A percentile compares a stretch with the other conserved stretches of the same genome.
Conservation (phyloP, 176 grass and related monocot species). For the Oropetium thomaeum region DNA sequence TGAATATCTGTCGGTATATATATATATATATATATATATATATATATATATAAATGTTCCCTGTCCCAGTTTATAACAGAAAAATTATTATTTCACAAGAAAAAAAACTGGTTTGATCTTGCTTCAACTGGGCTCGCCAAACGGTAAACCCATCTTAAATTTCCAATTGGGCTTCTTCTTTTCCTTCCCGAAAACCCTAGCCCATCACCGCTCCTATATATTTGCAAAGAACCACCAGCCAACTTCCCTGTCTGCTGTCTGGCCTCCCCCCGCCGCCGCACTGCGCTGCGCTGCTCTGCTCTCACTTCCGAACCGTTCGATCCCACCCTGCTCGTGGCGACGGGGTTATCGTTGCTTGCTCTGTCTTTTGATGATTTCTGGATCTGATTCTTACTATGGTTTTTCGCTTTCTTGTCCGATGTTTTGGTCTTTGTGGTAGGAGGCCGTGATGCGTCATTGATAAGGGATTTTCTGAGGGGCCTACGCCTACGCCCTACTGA, state of each 20-base stretch:
- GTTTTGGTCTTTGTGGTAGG: not conserved
- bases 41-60: no score
- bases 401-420: not conserved
- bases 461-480: constrained; percentile 62
- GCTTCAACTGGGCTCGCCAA: not conserved
- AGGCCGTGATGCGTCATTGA: constrained; percentile 45
- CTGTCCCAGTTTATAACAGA: no score
- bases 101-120: not conserved
- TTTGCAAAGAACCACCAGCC: not conserved
- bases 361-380: not conserved
- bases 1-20: no score
- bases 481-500: constrained; percentile 41
- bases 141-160: not conserved
- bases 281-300: not conserved
- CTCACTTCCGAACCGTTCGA: not conserved
- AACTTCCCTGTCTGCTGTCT: no score
- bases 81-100: not conserved
- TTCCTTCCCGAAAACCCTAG: constrained; percentile 22
- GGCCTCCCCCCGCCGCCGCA: not conserved
- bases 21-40: no score
- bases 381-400: not conserved
- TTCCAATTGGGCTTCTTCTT: no score
- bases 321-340: not conserved
- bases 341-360: not conserved
- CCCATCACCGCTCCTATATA: not conserved